A percentile compares a stretch with the other conserved stretches of the same genome.
phyloP scores from a whole-genome alignment of 805 yeast genomes.

The Millerozyma acaciae region DNA sequence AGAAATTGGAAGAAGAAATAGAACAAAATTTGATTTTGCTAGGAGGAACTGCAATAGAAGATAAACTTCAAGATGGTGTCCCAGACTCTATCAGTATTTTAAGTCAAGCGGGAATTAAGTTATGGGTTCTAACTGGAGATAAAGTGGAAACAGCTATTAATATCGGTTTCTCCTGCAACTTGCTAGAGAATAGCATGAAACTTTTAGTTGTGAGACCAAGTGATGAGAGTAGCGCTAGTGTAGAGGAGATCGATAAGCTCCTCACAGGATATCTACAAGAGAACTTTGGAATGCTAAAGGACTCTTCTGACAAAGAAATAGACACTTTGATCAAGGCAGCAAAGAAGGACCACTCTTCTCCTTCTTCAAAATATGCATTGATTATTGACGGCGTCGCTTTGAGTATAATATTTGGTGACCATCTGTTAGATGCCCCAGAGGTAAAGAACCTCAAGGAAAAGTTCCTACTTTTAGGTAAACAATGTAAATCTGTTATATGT shows the following conservation, averaged over 20 bases:
- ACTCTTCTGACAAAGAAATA: conserved; percentile 23
- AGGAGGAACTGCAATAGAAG: conserved; percentile 84
- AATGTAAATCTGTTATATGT: conserved; percentile 74
- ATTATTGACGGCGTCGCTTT: conserved; percentile 72
- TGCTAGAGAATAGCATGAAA: conserved; percentile 65
- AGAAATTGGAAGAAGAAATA: conserved; percentile 51
- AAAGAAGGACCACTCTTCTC: conserved; percentile 59
- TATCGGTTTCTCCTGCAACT: conserved; percentile 75
- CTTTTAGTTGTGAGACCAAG: conserved; percentile 58
- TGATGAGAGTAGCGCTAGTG: conserved; percentile 50
- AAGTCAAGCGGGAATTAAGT: conserved; percentile 69
- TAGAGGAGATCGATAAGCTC: conserved; percentile 30
- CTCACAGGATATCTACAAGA: conserved; percentile 47
- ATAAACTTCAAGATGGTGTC: conserved; percentile 72
- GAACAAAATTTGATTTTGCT: conserved; percentile 54
- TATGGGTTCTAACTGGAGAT: conserved; percentile 84
- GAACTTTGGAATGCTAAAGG: conserved; percentile 37
- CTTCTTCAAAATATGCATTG: conserved; percentile 53
- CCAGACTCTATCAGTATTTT: conserved; percentile 67
- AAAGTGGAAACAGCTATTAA: conserved; percentile 80
- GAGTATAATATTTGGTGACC: conserved; percentile 37
- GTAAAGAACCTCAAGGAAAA: conserved; percentile 31
- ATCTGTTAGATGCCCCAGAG: conserved; percentile 3
- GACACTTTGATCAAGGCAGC: conserved; percentile 47
- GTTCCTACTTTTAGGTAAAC: conserved; percentile 68